Base-by-base conservation (phyloP, 1,139 yeast genomes). In the Taiozyma onychis region DNA sequence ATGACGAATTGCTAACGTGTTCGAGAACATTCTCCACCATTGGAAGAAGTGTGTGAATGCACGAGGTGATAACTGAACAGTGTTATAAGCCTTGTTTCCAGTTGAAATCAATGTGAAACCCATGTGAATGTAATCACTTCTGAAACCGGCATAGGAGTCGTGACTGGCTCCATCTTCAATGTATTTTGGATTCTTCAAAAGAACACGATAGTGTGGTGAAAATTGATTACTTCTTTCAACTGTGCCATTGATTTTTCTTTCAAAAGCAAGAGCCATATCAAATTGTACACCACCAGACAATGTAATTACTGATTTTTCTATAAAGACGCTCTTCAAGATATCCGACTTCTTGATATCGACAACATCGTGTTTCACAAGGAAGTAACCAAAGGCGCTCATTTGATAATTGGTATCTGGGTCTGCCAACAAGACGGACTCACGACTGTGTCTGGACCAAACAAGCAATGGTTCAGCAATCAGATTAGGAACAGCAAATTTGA, bases 1-100 rank as follows among this genome's bases (percentile, higher is more conserved):
- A 43, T 78, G 76, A 52, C 89, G 77, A 4, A 88, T 77, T 0
- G 98, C 97, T 39, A 88, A 71, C 6, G 95, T 77, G 44, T 88
- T 81, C 27, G 85, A 81, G 61, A 93, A 81, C 49, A 85, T 75
- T 46, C 75, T 69, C 96, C 97, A 90, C 98, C 98, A 93, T 41
- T 71, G 68, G 60, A 79, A 81, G 70, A 91, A 91, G 58, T 86
- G 86, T 13, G 70, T 68, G 55, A 89, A 72, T 0, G 85, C 76
- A 41, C 75, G 68, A 0, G 97, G 97, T 0, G 96, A 76, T 43
- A 91, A 68, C 64, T 90, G 95, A 16, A 85, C 78, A 1, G 90
- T 76, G 66, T 90, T 91, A 59, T 79, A 81, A 2, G 86, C 71
- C 63, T 72, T 50, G 7, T 56, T 54, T 14, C 62, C 54, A 14